These are phyloP conservation scores for Pterocarpus santalinus DNA, from an alignment of 306 rosid genomes.

Conservation along the genomic window DNA sequence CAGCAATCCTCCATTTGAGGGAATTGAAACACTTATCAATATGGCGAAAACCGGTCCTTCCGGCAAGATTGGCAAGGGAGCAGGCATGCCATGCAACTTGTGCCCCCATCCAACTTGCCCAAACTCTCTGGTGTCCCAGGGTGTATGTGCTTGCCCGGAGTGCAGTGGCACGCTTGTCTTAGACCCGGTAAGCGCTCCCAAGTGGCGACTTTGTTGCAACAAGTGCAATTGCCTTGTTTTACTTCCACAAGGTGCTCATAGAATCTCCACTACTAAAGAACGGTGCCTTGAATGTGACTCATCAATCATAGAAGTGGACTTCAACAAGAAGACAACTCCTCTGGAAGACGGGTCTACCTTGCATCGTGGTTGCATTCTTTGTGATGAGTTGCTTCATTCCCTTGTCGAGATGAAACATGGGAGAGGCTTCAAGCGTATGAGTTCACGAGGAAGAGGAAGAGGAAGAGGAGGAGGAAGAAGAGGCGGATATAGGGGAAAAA, in stretches of 20 bases:
- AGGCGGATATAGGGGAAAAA: slow-evolving; percentile 62
- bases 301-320: slow-evolving; percentile 84
- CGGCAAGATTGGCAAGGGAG: slow-evolving; percentile 84
- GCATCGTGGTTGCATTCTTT: slow-evolving; percentile 85
- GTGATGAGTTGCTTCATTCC: slow-evolving; percentile 93
- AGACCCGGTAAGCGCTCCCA: slow-evolving; percentile 92
- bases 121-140: slow-evolving; percentile 81
- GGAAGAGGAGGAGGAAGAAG: slow-evolving; percentile 52
- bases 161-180: slow-evolving; percentile 92
- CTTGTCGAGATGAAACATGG: slow-evolving; percentile 93
- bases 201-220: slow-evolving; percentile 89
- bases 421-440: slow-evolving; percentile 60
- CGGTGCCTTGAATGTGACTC: slow-evolving; percentile 85
- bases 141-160: slow-evolving; percentile 97
- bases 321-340: slow-evolving; percentile 94
- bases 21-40: slow-evolving; percentile 71
- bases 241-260: slow-evolving; percentile 94
- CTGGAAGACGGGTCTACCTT: slow-evolving; percentile 85
- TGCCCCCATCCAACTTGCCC: slow-evolving; percentile 96
- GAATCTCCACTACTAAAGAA: slow-evolving; percentile 79
- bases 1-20: slow-evolving; percentile 97
- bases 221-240: slow-evolving; percentile 90
- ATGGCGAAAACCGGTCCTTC: slow-evolving; percentile 62
- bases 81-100: slow-evolving; percentile 92
- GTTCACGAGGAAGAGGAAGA: slow-evolving; percentile 81